Evolutionary conservation across 2,329 filamentous ascomycete genomes (phyloP), one percentile per base, ranked within the genome.

Genomic region (Leptodontidium sp.): DNA sequence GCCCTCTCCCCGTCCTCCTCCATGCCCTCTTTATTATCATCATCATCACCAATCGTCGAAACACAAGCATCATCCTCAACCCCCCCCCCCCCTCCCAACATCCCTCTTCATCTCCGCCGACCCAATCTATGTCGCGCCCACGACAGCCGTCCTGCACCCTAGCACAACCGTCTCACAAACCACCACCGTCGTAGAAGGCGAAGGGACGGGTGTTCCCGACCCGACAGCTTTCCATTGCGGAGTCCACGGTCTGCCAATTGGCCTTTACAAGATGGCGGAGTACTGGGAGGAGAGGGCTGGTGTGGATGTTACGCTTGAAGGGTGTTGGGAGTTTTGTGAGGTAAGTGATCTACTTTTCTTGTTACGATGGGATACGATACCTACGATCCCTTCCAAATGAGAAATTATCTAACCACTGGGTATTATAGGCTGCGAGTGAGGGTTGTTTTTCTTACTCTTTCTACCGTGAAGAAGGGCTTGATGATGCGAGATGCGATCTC

Each of bases 291-390:
- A 83, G 66, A 75, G 71, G 7, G 68, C 68, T 1, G 75, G 71
- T 14, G 77, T 79, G 45, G 72, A 75, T 1, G 78, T 84, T 29
- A 81, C 79, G 2, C 74, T 81, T 8, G 74, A 80, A 67, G 81
- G 80, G 1, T 83, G 82, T 75, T 83, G 78, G 74, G 77, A 82
- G 68, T 81, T 82, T 75, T 84, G 82, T 71, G 71, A 72, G 62
- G 82, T 75, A 52, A 57, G 74, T 71, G 21, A 24, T 38, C 21
- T 21, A 21, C 21, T 21, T 21, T 21, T 21, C 21, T 21, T 21
- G 21, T 21, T 21, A 21, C 21, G 21, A 21, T 21, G 21, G 21
- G 21, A 21, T 21, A 21, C 21, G 21, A 21, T 21, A 21, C 21
- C 21, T 21, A 21, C 21, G 21, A 65, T 67, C 57, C n/a, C 50